Percentiles rank a stretch among this genome's conserved stretches.
Conservation (phyloP, 2,329 filamentous ascomycete species). For the Penicillium sp. region DNA sequence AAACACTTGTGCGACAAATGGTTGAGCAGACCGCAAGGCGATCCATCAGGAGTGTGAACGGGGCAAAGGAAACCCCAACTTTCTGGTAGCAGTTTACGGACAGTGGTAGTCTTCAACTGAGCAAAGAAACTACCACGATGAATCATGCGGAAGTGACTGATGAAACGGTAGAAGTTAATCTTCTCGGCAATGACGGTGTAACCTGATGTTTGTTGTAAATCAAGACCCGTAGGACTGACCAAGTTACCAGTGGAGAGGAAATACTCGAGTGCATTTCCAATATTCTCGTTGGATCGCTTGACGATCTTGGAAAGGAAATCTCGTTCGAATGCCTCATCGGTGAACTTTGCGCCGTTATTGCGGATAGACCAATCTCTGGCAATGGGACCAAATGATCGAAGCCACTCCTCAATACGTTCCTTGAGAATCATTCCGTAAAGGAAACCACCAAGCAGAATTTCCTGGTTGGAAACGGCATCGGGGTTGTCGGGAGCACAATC, state of each 20-base stretch:
- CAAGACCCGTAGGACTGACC: slow-evolving; percentile 83
- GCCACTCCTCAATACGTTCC: slow-evolving; percentile 86
- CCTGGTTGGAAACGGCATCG: slow-evolving; percentile 94
- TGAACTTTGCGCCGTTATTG: slow-evolving; percentile 61
- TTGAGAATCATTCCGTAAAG: slow-evolving; percentile 95
- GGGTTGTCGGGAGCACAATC: slow-evolving; percentile 94
- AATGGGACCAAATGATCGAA: slow-evolving; percentile 61
- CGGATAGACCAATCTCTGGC: slow-evolving; percentile 56
- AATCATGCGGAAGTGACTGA: slow-evolving; percentile 98
- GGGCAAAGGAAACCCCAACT: slow-evolving; percentile 98
- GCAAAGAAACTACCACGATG: slow-evolving; percentile 99
- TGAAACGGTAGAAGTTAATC: slow-evolving; percentile 98
- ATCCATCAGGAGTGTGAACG: slow-evolving; percentile 94
- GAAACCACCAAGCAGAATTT: slow-evolving; percentile 88
- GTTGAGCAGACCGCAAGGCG: slow-evolving; percentile 90
- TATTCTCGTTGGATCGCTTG: slow-evolving; percentile 77
- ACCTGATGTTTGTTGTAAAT: slow-evolving; percentile 90
- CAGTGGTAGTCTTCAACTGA: slow-evolving; percentile 93
- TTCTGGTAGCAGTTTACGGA: slow-evolving; percentile 90
- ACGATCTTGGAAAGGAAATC: slow-evolving; percentile 80
- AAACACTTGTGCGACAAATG: slow-evolving; percentile 94
- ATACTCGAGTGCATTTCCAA: slow-evolving; percentile 85
- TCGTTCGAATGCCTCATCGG: slow-evolving; percentile 71
- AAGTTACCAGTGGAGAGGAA: slow-evolving; percentile 96
- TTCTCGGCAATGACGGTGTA: slow-evolving; percentile 98